Base-by-base conservation (phyloP, 2,329 filamentous ascomycete genomes). In the Xylariales sp. region DNA sequence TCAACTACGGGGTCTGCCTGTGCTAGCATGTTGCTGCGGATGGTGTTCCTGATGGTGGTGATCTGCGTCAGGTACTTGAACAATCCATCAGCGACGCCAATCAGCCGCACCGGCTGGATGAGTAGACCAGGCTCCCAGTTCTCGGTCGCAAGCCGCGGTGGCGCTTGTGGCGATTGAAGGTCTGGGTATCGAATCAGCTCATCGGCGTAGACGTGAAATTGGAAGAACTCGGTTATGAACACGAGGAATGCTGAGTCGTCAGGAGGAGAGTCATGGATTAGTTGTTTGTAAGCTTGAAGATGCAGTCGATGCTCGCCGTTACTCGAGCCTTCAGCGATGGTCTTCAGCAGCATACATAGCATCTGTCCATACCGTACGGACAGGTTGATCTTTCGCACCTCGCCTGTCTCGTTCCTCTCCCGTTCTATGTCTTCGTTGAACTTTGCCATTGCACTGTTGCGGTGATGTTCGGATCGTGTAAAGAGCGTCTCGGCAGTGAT, bases 71-170 rank as follows among this genome's bases (percentile, higher is more conserved):
- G 81, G 54, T 85, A 82, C 23, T 76, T 74, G 55, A 95, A 89
- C 2, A 95, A 68, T 1, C 87, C 87, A 52, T 95, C 88, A 28
- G 85, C 80, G 18, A 95, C 83, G 16, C 89, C 89, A 5, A 95
- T 69, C 5, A 95, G 69, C n/a, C 76, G 69, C 5, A 73, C 67
- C 0, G 69, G 63, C 14, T 72, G 60, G 19, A 74, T 67, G 3
- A 62, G 54, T 2, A 61, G 47, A 27, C 61, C 45, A 3, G 67
- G 60, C 23, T 60, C 55, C 66, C 69, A 72, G 29, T 67, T 60
- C 36, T 70, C 65, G 1, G 61, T 60, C n/a, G 62, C 62, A 7
- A 70, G 52, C 6, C 60, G 62, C 12, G 53, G 53, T n/a, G n/a
- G n/a, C n/a, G n/a, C n/a, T n/a, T n/a, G n/a, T n/a, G n/a, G n/a